Base-by-base conservation (phyloP, 257 asterid genomes). In the Marsdenia floribunda region DNA sequence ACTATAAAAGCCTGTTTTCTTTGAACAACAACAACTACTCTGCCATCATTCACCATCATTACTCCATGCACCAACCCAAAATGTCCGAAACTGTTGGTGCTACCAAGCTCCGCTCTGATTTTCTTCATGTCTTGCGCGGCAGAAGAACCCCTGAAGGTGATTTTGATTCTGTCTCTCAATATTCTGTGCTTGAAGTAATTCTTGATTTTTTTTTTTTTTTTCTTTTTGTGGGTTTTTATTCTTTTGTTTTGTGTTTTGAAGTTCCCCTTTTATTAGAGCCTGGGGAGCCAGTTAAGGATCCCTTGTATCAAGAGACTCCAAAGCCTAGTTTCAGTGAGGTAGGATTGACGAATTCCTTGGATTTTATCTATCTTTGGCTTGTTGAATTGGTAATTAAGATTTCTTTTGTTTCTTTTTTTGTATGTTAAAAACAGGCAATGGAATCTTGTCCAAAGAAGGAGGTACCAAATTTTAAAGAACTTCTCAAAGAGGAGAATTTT, bases 401-500 rank as follows among this genome's bases (percentile, higher is more conserved):
- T 52, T 44, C 35, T 54, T 8, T 11, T 54, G 6, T 44, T 38
- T 44, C 49, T 55, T 46, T 55, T 46, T 7, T 70, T 40, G 73
- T 73, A 24, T 81, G 68, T 44, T 71, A 66, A 54, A 16, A 82
- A 47, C 84, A 92, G 96, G 89, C 81, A 42, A 92, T 92, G 97
- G 89, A 85, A 73, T 78, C 87, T 54, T 83, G 85, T 82, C 96
- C 97, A 10, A 90, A 80, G 84, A 86, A 86, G 83, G 95, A 87
- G 35, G 80, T 90, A 63, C 88, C 96, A 9, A 86, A 88, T 77
- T 87, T 91, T 67, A 86, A 80, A 72, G 93, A 91, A 60, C 80
- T 88, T 75, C 90, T 93, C 82, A 86, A 88, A 57, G 97, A 93
- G 83, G 96, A 93, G 73, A 91, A 90, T 73, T 88, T 90, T 71